Base-by-base conservation (phyloP, 345 rosid genomes). In the Adansonia digitata region DNA sequence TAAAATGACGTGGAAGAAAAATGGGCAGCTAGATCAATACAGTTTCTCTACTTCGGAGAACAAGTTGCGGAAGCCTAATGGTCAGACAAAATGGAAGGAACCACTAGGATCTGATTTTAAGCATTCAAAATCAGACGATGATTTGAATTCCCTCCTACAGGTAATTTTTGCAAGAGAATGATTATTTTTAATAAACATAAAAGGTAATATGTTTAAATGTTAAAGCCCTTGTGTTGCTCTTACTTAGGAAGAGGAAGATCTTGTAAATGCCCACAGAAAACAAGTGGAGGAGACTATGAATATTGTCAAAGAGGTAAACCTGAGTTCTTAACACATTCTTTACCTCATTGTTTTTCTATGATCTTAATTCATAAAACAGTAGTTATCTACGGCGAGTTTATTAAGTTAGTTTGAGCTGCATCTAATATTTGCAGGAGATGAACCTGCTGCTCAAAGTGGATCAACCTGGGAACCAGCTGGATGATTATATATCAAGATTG, bases 211-310 rank as follows among this genome's bases (percentile, higher is more conserved):
- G 13, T 31, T 46, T 29, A 24, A 24, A n/a, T 48, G 8, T 74
- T 49, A 63, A 74, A 68, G 5, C 40, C 18, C 37, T 46, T 76
- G 3, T 76, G 57, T 1, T 78, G 34, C 51, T 42, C 74, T 62
- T 78, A 75, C 37, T 37, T 86, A 94, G 98, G 98, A 94, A 86
- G 98, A 94, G 74, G 98, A 92, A 82, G 98, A 94, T 81, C 93
- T 94, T 35, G 97, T 94, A 49, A 92, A 87, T 86, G 99, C 99
- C 49, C 99, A 94, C 67, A 84, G 99, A 42, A 90, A 89, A 75
- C 96, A 91, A 77, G 98, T 92, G 70, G 99, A 94, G 84, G 97
- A 91, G 39, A 94, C 99, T 1, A 94, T 94, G 98, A 90, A 88
- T 80, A 90, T 94, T 53, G 99, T 94, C 34, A 93, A 79, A 83